Conservation (phyloP, 768 basidiomycete species). For the Xerocomus brunneocitrinus region DNA sequence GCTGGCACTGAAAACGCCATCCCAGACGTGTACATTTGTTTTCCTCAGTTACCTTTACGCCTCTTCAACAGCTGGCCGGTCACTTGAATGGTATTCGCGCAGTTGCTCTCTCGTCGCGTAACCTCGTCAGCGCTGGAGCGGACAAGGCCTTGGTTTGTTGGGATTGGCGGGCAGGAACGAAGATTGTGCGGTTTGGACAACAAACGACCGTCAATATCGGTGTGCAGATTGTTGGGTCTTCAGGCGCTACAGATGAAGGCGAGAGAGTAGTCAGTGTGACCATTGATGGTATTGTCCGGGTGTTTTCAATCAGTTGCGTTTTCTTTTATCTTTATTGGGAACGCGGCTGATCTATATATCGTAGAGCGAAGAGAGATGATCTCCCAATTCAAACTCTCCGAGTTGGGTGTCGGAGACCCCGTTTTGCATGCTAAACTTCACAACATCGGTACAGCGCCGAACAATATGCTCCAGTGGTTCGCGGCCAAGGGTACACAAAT, state of each 20-base stretch:
- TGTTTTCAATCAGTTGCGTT: constrained; percentile 82
- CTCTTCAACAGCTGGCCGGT: constrained; percentile 77
- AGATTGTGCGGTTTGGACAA: constrained; percentile 88
- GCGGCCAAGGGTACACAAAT: constrained; percentile 87
- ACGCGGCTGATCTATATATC: constrained; percentile 3
- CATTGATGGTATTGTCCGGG: constrained; percentile 86
- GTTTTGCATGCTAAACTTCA: constrained; percentile 61
- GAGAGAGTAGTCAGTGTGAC: constrained; percentile 88
- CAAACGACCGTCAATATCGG: constrained; percentile 91
- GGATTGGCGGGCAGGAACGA: constrained; percentile 87
- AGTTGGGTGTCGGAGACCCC: constrained; percentile 67
- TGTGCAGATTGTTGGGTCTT: constrained; percentile 71
- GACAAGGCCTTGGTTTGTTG: constrained; percentile 76
- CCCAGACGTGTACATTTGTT: constrained; percentile 81
- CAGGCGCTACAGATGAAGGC: constrained; percentile 44
- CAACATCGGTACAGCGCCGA: constrained; percentile 75
- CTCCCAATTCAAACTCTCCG: constrained; percentile 83
- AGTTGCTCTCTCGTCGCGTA: constrained; percentile 78
- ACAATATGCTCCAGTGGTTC: constrained; percentile 94
- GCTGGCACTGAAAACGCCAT: background rate
- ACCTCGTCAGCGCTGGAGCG: constrained; percentile 80
- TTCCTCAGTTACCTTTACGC: constrained; percentile 79
- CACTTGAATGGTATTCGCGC: constrained; percentile 89
- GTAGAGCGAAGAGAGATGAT: constrained; percentile 78
- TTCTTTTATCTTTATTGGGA: background rate